Conservation (phyloP, 2,329 filamentous ascomycete genomes). For the Trichoderma sp. region DNA sequence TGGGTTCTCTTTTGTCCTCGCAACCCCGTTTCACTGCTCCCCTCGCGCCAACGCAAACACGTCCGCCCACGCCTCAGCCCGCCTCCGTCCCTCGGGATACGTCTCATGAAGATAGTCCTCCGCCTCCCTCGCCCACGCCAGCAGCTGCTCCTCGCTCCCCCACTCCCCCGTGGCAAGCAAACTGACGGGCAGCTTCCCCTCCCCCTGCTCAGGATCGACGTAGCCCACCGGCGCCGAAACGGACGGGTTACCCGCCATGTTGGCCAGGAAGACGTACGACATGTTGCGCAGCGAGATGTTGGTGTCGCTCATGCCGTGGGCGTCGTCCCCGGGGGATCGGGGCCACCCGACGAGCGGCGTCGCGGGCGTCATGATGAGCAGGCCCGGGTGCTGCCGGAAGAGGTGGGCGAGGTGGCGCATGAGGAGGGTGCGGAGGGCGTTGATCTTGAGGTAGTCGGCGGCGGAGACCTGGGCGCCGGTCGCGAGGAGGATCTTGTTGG, state of each 20-base stretch:
- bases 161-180: conserved; percentile 68
- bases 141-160: conserved; percentile 65
- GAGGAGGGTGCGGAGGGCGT: conserved; percentile 71
- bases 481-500: conserved; percentile 70
- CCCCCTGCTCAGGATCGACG: conserved; percentile 56
- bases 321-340: conserved; percentile 58
- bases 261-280: conserved; percentile 84
- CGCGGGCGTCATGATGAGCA: conserved; percentile 79
- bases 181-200: conserved; percentile 62
- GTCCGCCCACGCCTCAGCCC: conserved; percentile 61
- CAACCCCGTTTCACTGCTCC: neutral
- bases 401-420: conserved; percentile 78
- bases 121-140: conserved; percentile 61
- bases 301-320: conserved; percentile 74
- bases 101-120: conserved; percentile 58
- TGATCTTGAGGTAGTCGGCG: conserved; percentile 70
- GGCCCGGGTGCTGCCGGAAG: conserved; percentile 69
- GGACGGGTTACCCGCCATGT: conserved; percentile 77
- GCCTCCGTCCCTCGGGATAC: conserved; percentile 52
- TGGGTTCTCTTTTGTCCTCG: too few species aligned
- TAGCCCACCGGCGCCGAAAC: conserved; percentile 77
- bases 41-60: conserved; percentile 46
- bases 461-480: conserved; percentile 66
- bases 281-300: conserved; percentile 76
- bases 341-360: conserved; percentile 76